phyloP scores from a whole-genome alignment of 805 yeast species.

The Teunomyces aglyptinius region DNA sequence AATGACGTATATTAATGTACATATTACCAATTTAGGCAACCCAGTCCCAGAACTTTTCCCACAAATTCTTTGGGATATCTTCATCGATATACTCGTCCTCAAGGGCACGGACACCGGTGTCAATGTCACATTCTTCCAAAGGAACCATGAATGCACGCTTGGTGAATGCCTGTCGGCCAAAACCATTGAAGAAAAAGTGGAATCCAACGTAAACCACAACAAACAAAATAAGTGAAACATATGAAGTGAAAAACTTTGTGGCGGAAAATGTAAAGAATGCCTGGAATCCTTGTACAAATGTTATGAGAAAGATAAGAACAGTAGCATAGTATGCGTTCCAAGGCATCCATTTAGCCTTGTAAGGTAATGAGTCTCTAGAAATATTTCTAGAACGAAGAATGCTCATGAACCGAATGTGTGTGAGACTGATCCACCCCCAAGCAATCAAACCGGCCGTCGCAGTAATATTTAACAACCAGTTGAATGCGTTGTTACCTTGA shows the following conservation, averaged over 20 bases:
- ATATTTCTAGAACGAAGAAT: constrained; percentile 63
- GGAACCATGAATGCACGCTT: constrained; percentile 43
- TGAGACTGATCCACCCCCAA: constrained; percentile 63
- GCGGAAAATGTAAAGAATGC: constrained; percentile 58
- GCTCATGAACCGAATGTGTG: constrained; percentile 69
- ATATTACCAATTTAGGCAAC: constrained; percentile 13
- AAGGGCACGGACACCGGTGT: constrained; percentile 61
- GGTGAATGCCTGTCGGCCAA: constrained; percentile 25
- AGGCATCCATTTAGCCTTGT: constrained; percentile 72
- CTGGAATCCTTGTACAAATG: constrained; percentile 69
- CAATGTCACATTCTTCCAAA: constrained; percentile 65
- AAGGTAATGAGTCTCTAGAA: constrained; percentile 68
- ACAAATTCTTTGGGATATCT: constrained; percentile 48
- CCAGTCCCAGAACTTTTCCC: constrained; percentile 56
- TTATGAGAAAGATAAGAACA: constrained; percentile 51
- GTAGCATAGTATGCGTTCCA: constrained; percentile 62
- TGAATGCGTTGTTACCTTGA: constrained; percentile 57
- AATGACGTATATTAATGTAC: neutral
- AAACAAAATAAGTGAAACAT: constrained; percentile 65
- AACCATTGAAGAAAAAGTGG: constrained; percentile 51
- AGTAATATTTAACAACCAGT: constrained; percentile 73
- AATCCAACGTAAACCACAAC: constrained; percentile 52
- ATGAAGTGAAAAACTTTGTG: constrained; percentile 63
- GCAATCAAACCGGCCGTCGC: constrained; percentile 74
- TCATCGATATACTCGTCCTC: constrained; percentile 59